phyloP scores from a whole-genome alignment of 352 stramenopile species.

The Globisporangium emineosum region DNA sequence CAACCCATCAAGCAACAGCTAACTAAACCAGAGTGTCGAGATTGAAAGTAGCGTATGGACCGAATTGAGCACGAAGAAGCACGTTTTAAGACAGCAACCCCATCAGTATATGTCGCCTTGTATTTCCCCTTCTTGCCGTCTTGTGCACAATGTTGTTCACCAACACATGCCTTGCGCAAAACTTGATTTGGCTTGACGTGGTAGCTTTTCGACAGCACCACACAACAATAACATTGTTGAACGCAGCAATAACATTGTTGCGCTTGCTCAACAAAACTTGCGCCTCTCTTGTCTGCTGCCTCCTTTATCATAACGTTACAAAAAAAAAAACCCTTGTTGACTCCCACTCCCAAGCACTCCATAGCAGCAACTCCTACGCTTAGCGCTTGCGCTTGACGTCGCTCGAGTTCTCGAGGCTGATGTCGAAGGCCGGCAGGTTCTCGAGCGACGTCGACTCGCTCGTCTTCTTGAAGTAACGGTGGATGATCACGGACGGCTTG shows the following conservation, averaged over 20 bases:
- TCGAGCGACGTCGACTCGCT: slow-evolving; percentile 86
- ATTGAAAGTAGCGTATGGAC: slow-evolving; percentile 5
- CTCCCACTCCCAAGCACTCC: too few relatives aligned
- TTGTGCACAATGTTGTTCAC: background rate
- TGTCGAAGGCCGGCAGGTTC: slow-evolving; percentile 85
- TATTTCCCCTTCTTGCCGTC: background rate
- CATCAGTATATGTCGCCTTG: slow-evolving; percentile 13
- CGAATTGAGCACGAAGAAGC: background rate
- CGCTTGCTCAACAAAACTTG: background rate
- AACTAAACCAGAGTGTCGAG: background rate
- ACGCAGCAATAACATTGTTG: background rate
- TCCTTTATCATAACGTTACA: background rate
- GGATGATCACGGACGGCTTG: slow-evolving; percentile 73
- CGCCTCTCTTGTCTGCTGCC: background rate
- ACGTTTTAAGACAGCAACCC: background rate
- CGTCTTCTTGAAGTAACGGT: slow-evolving; percentile 85
- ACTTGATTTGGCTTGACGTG: background rate
- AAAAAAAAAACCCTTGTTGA: background rate
- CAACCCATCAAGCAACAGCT: background rate
- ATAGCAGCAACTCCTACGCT: too few relatives aligned
- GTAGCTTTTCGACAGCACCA: background rate
- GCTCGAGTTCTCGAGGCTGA: slow-evolving; percentile 73
- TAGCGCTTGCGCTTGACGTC: slow-evolving; percentile 88
- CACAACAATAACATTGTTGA: background rate
- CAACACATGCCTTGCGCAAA: background rate